These are phyloP conservation scores for Amanita pseudoporphyria DNA, from an alignment of 768 basidiomycete species.

Conservation along the genomic window DNA sequence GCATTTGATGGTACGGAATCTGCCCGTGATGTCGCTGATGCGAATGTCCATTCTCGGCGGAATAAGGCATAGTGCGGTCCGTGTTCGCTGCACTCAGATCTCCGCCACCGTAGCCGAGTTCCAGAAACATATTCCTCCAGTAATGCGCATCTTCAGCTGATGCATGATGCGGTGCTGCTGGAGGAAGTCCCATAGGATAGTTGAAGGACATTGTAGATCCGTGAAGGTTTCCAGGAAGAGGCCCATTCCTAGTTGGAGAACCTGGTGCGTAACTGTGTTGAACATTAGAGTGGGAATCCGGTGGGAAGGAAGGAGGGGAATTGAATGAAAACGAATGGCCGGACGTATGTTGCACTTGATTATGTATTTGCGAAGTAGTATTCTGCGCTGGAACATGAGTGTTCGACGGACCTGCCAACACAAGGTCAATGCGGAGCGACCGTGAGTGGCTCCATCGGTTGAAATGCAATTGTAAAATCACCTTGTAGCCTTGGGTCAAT, in stretches of 20 bases:
- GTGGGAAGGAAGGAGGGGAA: slow-evolving; percentile 26
- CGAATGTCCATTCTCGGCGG: slow-evolving; percentile 4
- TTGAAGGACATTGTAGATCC: slow-evolving; percentile 10
- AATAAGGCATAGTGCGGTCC: neutral
- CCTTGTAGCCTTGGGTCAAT: slow-evolving; percentile 51
- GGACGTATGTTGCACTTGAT: slow-evolving; percentile 22
- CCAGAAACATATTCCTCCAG: slow-evolving; percentile 67
- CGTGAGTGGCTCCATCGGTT: slow-evolving; percentile 7
- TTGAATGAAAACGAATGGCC: slow-evolving; percentile 33
- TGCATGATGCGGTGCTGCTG: slow-evolving; percentile 30
- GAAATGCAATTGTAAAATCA: slow-evolving; percentile 18
- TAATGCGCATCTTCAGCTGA: slow-evolving; percentile 60
- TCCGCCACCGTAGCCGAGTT: slow-evolving; percentile 51
- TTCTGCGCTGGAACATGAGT: slow-evolving; percentile 17
- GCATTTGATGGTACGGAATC: slow-evolving; percentile 6
- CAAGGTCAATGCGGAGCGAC: slow-evolving; percentile 3
- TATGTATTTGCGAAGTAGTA: slow-evolving; percentile 25
- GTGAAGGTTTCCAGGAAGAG: slow-evolving; percentile 6
- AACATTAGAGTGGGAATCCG: slow-evolving; percentile 20
- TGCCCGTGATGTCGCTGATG: slow-evolving; percentile 9
- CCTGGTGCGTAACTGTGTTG: slow-evolving; percentile 5
- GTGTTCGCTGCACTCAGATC: slow-evolving; percentile 16
- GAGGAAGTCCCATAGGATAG: slow-evolving; percentile 25
- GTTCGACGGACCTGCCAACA: slow-evolving; percentile 15
- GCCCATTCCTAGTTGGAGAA: slow-evolving; percentile 7